Percentiles rank a stretch among this genome's conserved stretches.
These are phyloP conservation scores for Phylloporus gajari DNA, from an alignment of 1,284 basidiomycete genomes.

Conservation along the genomic window DNA sequence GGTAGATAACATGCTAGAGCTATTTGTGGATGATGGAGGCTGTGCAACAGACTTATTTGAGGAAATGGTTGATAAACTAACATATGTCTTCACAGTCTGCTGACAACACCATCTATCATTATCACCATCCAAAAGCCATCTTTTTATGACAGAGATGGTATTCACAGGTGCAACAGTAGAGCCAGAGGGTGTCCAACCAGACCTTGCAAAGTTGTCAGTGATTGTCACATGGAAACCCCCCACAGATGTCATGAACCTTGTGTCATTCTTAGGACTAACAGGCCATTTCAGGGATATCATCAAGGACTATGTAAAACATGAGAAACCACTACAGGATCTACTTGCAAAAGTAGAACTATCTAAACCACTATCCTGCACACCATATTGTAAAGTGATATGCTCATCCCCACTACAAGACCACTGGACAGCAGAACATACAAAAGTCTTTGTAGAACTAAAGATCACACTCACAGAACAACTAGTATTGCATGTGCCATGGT, in stretches of 20 bases:
- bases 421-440: no score
- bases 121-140: neutral
- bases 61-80: no score
- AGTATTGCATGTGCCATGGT: neutral
- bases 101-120: neutral
- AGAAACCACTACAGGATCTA: neutral
- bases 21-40: neutral
- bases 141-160: neutral
- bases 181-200: no score
- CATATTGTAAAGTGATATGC: no score
- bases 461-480: neutral
- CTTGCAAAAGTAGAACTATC: neutral
- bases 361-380: no score
- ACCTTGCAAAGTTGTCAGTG: no score
- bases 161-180: no score
- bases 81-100: no score
- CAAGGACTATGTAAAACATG: neutral
- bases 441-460: neutral
- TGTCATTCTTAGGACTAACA: neutral
- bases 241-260: no score
- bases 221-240: neutral
- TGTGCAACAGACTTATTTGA: neutral
- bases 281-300: neutral
- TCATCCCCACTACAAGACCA: no score
- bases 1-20: neutral